Base-by-base conservation (phyloP, 2,329 filamentous ascomycete species). In the Myrmaecium sp. region DNA sequence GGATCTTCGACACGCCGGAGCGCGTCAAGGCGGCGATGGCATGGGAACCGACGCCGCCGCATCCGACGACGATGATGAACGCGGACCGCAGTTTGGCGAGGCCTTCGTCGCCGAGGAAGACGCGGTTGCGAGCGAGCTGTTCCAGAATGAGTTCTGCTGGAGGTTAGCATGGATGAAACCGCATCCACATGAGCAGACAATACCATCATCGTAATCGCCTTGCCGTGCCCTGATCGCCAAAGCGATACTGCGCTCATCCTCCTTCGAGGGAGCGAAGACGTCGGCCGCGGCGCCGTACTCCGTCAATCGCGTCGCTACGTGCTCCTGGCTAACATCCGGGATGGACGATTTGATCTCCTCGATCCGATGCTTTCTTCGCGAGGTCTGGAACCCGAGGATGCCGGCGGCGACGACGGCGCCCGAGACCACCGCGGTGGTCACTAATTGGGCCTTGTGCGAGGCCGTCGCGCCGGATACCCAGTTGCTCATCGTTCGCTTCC, bases 1-100 rank as follows among this genome's bases (percentile, higher is more conserved):
- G 74, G 29, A 98, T 64, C 40, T 73, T 75, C n/a, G 77, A 74
- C 22, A 92, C 82, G 17, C 89, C 89, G 0, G 84, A 93, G 16
- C 89, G 74, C 4, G 82, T 77, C 16, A 98, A 69, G 3, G 89
- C 75, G 2, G 84, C 75, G 4, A 76, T 69, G 34, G 81, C 84
- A 57, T 98, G 91, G 5, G 83, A 94, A 23, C 89, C 89, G 4
- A 98, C 89, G 21, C 89, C 89, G 35, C 89, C 89, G 38, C 83
- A 86, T 4, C 89, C 89, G 7, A 98, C 83, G 2, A 98, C 69
- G 20, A 95, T 65, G 24, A 98, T 69, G 43, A 91, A 92, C 1
- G 86, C 69, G 24, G 66, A 62, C 8, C 86, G 78, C 16, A 98
- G 66, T 44, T 78, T 82, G 10, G 63, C 59, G 7, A 98, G 66